phyloP scores from a whole-genome alignment of 257 asterid species.

The Echium plantagineum region DNA sequence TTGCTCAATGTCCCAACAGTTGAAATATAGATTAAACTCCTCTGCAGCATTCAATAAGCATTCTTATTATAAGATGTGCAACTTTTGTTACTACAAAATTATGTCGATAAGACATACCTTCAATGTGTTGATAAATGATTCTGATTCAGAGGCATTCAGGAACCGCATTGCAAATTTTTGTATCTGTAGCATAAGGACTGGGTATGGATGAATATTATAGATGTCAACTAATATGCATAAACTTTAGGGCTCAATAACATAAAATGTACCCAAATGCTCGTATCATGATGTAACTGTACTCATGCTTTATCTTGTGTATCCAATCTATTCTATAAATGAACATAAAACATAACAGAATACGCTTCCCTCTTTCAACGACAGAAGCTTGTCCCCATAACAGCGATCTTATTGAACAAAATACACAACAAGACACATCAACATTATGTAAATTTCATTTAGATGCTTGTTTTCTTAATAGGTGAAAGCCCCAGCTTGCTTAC shows the following conservation, averaged over 20 bases:
- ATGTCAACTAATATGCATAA: neutral
- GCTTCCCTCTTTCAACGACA: no score
- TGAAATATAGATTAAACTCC: conserved; percentile 4
- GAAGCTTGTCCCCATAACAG: no score
- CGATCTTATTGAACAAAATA: no score
- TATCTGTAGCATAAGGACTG: conserved; percentile 6
- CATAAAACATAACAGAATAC: no score
- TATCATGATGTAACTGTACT: no score
- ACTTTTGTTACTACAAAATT: neutral
- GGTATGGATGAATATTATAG: neutral
- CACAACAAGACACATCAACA: no score
- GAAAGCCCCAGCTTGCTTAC: no score
- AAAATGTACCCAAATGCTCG: no score
- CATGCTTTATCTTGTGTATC: neutral
- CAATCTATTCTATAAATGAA: neutral
- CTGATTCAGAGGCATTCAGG: conserved; percentile 7
- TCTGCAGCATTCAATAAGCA: conserved; percentile 3
- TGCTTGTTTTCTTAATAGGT: no score
- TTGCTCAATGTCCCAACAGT: neutral
- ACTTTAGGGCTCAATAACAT: neutral
- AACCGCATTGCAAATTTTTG: conserved; percentile 15
- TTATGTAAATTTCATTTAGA: no score
- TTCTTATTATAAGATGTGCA: neutral
- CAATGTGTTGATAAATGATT: conserved; percentile 3
- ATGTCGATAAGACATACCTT: neutral